These are phyloP conservation scores for Colletotrichum sp. DNA, from an alignment of 2,329 filamentous ascomycete species.

Conservation along the genomic window DNA sequence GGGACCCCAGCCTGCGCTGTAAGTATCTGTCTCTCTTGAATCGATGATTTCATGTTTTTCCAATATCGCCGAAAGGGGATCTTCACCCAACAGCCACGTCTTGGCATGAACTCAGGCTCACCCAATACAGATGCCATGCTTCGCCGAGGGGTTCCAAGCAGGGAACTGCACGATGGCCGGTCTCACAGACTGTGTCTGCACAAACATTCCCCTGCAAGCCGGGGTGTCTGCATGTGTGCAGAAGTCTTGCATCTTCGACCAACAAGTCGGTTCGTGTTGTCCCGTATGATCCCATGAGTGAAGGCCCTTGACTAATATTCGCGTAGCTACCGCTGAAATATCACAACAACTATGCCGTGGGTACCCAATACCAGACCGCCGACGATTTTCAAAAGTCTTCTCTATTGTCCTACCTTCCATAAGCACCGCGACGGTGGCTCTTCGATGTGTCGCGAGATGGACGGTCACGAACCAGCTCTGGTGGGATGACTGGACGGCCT, in stretches of 20 bases:
- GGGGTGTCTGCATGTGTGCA: conserved; percentile 14
- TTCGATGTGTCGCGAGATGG: conserved; percentile 3
- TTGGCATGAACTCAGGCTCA: neutral
- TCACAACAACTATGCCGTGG: neutral
- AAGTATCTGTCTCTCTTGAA: neutral
- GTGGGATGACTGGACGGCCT: conserved; percentile 19
- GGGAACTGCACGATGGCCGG: neutral
- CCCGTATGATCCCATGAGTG: no score
- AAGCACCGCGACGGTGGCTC: neutral
- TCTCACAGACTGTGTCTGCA: conserved; percentile 9
- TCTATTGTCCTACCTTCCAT: neutral
- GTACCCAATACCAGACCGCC: neutral
- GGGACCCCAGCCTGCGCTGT: conserved; percentile 9
- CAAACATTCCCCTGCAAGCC: conserved; percentile 8
- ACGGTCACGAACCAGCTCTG: neutral
- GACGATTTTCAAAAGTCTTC: neutral
- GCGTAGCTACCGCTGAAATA: neutral
- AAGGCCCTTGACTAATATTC: neutral
- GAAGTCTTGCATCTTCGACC: neutral
- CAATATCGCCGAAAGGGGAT: neutral
- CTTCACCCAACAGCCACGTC: neutral
- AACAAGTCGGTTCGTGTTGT: conserved; percentile 3
- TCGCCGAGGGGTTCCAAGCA: neutral
- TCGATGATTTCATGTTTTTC: neutral
- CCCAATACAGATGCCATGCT: neutral